Conservation (phyloP, 192 early-diverging fungal genomes). For the Mortierella alpina region DNA sequence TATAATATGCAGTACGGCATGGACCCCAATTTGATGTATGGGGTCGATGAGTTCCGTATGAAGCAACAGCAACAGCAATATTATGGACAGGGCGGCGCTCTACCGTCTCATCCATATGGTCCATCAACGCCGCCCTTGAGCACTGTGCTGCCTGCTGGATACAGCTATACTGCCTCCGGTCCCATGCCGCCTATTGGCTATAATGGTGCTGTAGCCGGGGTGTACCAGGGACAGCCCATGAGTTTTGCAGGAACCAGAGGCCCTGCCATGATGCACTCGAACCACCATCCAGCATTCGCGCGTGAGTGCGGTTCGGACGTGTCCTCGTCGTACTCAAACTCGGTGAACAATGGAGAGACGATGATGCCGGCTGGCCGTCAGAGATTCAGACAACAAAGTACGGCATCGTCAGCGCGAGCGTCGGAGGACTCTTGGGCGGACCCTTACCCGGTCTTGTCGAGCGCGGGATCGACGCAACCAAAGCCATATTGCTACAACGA, state of each 20-base stretch:
- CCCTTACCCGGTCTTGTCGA: background rate
- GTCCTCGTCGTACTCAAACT: background rate
- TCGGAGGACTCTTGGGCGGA: constrained; percentile 37
- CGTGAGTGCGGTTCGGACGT: background rate
- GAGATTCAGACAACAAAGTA: constrained; percentile 15
- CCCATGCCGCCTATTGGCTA: too few relatives aligned
- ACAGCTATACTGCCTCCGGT: too few relatives aligned
- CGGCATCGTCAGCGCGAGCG: constrained; percentile 8
- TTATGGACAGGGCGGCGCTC: constrained; percentile 5
- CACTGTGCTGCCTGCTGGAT: too few relatives aligned
- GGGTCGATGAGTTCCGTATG: constrained; percentile 25
- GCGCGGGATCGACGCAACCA: background rate
- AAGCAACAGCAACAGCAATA: constrained; percentile 33
- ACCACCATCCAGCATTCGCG: background rate
- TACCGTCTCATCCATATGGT: constrained; percentile 1
- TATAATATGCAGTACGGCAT: constrained; percentile 24
- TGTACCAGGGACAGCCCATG: too few relatives aligned
- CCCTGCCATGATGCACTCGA: background rate
- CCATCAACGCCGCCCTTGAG: background rate
- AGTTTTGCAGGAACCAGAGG: background rate
- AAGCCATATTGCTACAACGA: constrained; percentile 7
- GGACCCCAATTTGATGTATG: constrained; percentile 26
- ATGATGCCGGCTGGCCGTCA: constrained; percentile 2
- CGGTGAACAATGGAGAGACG: background rate
- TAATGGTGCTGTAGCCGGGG: too few relatives aligned